phyloP scores from a whole-genome alignment of 2,329 filamentous ascomycete species.

The Penicillium olsonii region DNA sequence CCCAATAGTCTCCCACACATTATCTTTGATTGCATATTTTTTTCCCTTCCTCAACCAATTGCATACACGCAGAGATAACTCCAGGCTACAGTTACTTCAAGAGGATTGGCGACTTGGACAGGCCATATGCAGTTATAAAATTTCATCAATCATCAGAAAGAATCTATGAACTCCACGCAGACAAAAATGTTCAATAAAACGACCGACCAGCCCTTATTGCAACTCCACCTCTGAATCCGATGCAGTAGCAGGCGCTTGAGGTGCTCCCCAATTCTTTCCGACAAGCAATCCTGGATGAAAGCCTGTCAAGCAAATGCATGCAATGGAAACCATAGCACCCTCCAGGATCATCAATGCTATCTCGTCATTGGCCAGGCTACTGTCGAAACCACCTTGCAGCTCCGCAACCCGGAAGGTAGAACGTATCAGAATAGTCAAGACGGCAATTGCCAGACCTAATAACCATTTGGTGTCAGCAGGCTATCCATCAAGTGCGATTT shows the following conservation, averaged over 20 bases:
- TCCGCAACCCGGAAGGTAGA: constrained; percentile 55
- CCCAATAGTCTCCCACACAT: too few relatives aligned
- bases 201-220: too few relatives aligned
- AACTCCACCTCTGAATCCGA: neutral
- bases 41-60: too few relatives aligned
- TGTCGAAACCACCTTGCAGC: constrained; percentile 50
- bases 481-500: neutral
- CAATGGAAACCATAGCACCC: constrained; percentile 55
- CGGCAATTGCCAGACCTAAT: constrained; percentile 41
- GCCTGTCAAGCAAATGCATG: constrained; percentile 47
- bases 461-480: neutral
- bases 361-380: constrained; percentile 52
- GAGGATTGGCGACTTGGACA: too few relatives aligned
- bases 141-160: too few relatives aligned
- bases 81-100: too few relatives aligned
- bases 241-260: neutral
- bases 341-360: constrained; percentile 55
- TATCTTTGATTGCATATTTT: too few relatives aligned
- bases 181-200: too few relatives aligned
- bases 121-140: too few relatives aligned
- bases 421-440: constrained; percentile 49
- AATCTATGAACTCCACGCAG: too few relatives aligned
- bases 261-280: neutral
- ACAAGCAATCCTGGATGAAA: constrained; percentile 47
- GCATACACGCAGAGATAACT: too few relatives aligned